These are phyloP conservation scores for Medicago ruthenica DNA, from an alignment of 306 rosid species.

Conservation along the genomic window DNA sequence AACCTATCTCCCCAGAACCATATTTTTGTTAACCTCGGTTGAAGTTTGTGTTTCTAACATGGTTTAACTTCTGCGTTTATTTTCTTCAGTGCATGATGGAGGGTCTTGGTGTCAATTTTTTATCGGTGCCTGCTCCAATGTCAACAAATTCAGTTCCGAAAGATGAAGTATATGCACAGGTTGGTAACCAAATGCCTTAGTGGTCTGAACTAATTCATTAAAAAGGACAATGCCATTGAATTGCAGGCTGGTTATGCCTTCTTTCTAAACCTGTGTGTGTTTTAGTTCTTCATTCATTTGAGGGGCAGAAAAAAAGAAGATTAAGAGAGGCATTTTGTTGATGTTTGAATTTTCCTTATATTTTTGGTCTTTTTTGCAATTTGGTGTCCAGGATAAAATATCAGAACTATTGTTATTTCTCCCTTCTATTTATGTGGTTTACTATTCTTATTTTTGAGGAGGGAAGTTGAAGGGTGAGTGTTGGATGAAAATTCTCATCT, in stretches of 20 bases:
- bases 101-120: constrained; percentile 76
- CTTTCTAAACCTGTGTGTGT: constrained; percentile 2
- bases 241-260: constrained; percentile 17
- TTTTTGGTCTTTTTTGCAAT: constrained; percentile 16
- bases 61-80: constrained; percentile 40
- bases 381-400: constrained; percentile 36
- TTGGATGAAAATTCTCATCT: constrained; percentile 19
- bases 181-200: constrained; percentile 46
- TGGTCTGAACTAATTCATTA: constrained; percentile 36
- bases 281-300: constrained; percentile 14
- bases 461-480: constrained; percentile 52
- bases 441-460: constrained; percentile 9
- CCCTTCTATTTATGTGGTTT: constrained; percentile 26
- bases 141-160: constrained; percentile 62
- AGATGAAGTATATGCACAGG: constrained; percentile 94
- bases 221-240: constrained; percentile 8
- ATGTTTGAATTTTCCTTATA: constrained; percentile 8
- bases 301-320: not conserved
- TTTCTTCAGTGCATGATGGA: constrained; percentile 76
- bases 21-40: not conserved
- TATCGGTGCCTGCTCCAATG: constrained; percentile 59
- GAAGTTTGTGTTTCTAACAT: constrained; percentile 37
- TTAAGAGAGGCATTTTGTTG: constrained; percentile 23
- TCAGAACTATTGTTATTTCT: constrained; percentile 24
- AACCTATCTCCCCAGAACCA: not conserved